Percentiles rank a stretch among this genome's conserved stretches.
Conservation (phyloP, 768 basidiomycete genomes). For the Suillus brevipes region DNA sequence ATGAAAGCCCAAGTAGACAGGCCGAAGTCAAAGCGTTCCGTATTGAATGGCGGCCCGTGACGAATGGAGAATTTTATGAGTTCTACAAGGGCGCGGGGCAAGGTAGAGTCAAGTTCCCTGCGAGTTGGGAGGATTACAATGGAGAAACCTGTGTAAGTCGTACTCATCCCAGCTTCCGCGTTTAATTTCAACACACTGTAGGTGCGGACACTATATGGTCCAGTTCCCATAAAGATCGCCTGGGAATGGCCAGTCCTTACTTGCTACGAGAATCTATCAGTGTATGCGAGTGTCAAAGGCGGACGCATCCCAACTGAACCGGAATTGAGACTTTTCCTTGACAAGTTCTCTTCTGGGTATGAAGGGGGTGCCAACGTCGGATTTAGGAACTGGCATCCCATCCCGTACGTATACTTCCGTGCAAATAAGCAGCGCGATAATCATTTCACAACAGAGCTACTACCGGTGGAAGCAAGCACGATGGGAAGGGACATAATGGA, state of each 20-base stretch:
- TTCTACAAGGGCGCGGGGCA: constrained; percentile 54
- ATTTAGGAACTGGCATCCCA: constrained; percentile 91
- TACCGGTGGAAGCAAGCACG: constrained; percentile 51
- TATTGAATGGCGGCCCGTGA: constrained; percentile 84
- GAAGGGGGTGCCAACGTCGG: constrained; percentile 82
- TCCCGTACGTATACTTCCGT: constrained; percentile 61
- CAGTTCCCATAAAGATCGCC: constrained; percentile 74
- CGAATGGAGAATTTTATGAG: constrained; percentile 81
- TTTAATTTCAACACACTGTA: constrained; percentile 22
- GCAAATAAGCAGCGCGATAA: background rate
- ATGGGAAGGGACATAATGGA: constrained; percentile 78
- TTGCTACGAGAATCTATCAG: constrained; percentile 73
- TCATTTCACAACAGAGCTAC: constrained; percentile 52
- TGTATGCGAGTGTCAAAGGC: constrained; percentile 84
- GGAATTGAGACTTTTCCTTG: constrained; percentile 79
- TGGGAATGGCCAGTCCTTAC: constrained; percentile 85
- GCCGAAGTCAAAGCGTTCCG: constrained; percentile 68
- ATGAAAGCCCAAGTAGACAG: constrained; percentile 71
- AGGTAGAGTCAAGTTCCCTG: constrained; percentile 54
- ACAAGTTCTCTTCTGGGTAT: constrained; percentile 71
- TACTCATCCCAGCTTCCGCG: background rate
- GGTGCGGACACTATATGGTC: constrained; percentile 88
- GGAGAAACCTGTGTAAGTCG: constrained; percentile 49
- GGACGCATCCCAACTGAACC: constrained; percentile 91
- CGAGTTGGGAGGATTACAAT: constrained; percentile 68